phyloP scores from a whole-genome alignment of 179 eudicot species.

The Silene coronaria region DNA sequence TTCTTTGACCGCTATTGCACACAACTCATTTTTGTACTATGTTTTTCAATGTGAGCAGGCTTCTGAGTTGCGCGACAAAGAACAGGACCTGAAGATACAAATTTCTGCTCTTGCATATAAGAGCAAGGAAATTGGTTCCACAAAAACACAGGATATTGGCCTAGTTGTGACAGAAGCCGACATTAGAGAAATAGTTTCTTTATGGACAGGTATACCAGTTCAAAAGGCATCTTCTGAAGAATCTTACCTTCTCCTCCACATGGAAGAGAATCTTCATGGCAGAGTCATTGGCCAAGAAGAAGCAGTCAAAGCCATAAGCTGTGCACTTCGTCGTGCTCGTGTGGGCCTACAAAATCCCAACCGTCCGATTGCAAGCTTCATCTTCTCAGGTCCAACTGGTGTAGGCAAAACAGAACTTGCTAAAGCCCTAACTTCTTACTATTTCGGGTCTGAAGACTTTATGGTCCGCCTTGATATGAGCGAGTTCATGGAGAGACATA shows the following conservation, averaged over 20 bases:
- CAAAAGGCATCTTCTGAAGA: conserved; percentile 76
- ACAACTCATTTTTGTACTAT: background rate
- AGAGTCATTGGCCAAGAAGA: conserved; percentile 91
- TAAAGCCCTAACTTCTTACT: conserved; percentile 70
- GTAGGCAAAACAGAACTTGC: conserved; percentile 95
- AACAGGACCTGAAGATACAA: conserved; percentile 65
- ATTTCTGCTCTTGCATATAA: conserved; percentile 51
- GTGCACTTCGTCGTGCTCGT: conserved; percentile 88
- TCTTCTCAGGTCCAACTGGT: conserved; percentile 95
- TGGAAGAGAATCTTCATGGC: conserved; percentile 79
- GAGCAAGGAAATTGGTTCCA: conserved; percentile 68
- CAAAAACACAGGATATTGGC: conserved; percentile 52
- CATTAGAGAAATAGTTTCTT: conserved; percentile 73
- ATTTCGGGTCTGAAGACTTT: conserved; percentile 84
- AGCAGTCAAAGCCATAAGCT: conserved; percentile 86
- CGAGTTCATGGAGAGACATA: conserved; percentile 96
- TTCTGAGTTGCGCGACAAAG: conserved; percentile 66
- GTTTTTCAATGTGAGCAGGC: conserved; percentile 41
- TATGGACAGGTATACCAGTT: conserved; percentile 96
- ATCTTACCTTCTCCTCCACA: conserved; percentile 70
- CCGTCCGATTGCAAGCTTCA: conserved; percentile 92
- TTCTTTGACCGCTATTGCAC: background rate
- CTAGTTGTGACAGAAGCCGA: conserved; percentile 69
- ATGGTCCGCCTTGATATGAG: conserved; percentile 98
- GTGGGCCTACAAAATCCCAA: conserved; percentile 87